These are phyloP conservation scores for Clonostachys byssicola DNA, from an alignment of 2,329 filamentous ascomycete genomes.

Conservation along the genomic window DNA sequence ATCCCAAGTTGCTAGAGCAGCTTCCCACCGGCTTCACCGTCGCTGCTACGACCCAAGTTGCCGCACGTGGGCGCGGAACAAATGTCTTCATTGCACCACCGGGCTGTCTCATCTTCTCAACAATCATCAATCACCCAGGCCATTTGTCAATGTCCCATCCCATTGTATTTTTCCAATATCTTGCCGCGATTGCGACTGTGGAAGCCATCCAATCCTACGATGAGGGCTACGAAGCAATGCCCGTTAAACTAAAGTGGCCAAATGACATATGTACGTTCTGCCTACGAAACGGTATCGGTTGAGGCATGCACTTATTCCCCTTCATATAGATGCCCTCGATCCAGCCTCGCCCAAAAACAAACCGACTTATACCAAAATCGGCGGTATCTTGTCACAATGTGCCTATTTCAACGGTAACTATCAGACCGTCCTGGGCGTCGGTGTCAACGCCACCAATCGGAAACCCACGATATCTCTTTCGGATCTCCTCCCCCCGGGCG, in stretches of 20 bases:
- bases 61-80: slow-evolving; percentile 79
- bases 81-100: slow-evolving; percentile 95
- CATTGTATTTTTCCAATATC: slow-evolving; percentile 90
- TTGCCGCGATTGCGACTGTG: slow-evolving; percentile 83
- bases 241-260: slow-evolving; percentile 92
- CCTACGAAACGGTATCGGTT: slow-evolving; percentile 13
- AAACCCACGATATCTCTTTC: slow-evolving; percentile 85
- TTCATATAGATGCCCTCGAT: slow-evolving; percentile 57
- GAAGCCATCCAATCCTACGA: slow-evolving; percentile 80
- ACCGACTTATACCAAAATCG: slow-evolving; percentile 76
- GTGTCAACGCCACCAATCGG: slow-evolving; percentile 79
- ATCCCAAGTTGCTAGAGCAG: slow-evolving; percentile 69
- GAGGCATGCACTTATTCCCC: slow-evolving; percentile 7
- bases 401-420: slow-evolving; percentile 74
- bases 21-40: slow-evolving; percentile 85
- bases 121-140: slow-evolving; percentile 78
- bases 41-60: slow-evolving; percentile 82
- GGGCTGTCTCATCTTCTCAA: slow-evolving; percentile 83
- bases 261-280: slow-evolving; percentile 76
- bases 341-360: slow-evolving; percentile 26
- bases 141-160: slow-evolving; percentile 68
- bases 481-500: slow-evolving; percentile 54
- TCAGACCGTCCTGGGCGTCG: slow-evolving; percentile 80
- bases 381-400: slow-evolving; percentile 88
- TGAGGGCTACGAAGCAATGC: slow-evolving; percentile 67